Base-by-base conservation (phyloP, 78 protist genomes). In the Dictyostelium intermedium region DNA sequence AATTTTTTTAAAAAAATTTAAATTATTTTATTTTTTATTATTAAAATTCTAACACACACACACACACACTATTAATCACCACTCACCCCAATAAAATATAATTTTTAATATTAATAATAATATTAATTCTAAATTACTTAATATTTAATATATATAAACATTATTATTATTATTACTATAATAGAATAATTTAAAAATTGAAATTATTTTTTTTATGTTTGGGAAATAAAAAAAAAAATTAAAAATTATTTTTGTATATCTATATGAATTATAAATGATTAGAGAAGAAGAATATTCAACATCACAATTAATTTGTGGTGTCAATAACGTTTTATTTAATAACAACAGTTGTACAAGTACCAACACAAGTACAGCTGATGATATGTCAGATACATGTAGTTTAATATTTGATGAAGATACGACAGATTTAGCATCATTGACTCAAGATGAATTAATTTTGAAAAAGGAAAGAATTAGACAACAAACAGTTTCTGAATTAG, bases 391-490 rank as follows among this genome's bases (percentile, higher is more conserved):
- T 79, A 79, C 85, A 30, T 61, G 93, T 61, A 87, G 93, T 79
- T 11, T 86, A 25, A 25, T 87, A 30, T 34, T 45, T 30, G 93
- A 87, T 35, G 93, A 87, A 27, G 85, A 79, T 63, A 34, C 74
- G 74, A 66, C 18, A 25, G 74, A 66, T 66, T 23, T 25, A 23
- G 60, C 69, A 73, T 11, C 60, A 30, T 34, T 37, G 16, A 3
- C 60, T 34, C 53, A 39, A 27, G 93, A 85, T 20, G 93, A 87
- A 45, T 32, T 79, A 60, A 35, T 79, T 3, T 30, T 30, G 47
- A 87, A 87, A 79, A 77, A 66, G 45, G 93, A 87, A 34, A 87
- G 93, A 66, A 27, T 87, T 5, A 87, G 93, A 63, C 84, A 87
- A 63, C 93, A 87, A 43, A 72, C 85, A 30, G 84, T 87, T 35